Evolutionary conservation across 768 basidiomycete genomes (phyloP).

Genomic region (Termitomyces sp.): DNA sequence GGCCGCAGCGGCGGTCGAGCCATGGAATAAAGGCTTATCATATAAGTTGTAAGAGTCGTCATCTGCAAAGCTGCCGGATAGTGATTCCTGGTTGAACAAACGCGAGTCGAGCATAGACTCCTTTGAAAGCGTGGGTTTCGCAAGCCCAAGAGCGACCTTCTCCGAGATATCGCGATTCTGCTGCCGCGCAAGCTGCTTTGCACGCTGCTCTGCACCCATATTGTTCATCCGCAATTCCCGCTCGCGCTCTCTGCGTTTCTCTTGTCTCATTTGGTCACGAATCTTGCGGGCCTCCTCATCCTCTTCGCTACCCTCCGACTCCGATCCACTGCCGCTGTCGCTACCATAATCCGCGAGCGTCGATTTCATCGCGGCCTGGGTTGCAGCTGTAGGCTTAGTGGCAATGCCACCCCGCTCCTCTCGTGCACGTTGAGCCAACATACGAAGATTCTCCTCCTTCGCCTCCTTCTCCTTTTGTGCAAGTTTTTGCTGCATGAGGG

Average conservation of each 20-base stretch:
- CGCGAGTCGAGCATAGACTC: conserved; percentile 97
- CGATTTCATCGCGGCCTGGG: conserved; percentile 66
- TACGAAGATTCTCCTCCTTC: conserved; percentile 93
- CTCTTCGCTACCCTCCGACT: conserved; percentile 53
- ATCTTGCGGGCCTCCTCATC: conserved; percentile 84
- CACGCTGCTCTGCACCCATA: conserved; percentile 96
- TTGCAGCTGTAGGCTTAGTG: conserved; percentile 60
- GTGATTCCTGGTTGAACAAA: conserved; percentile 93
- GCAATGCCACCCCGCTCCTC: conserved; percentile 87
- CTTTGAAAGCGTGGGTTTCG: conserved; percentile 93
- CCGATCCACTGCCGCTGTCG: conserved; percentile 60
- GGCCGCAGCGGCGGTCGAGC: conserved; percentile 96
- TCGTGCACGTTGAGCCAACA: conserved; percentile 91
- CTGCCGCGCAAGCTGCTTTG: conserved; percentile 91
- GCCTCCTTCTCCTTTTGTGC: conserved; percentile 96
- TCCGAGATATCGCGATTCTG: conserved; percentile 99
- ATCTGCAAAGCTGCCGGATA: conserved; percentile 76
- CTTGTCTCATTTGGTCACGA: conserved; percentile 84
- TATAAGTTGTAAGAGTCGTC: conserved; percentile 95
- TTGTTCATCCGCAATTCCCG: conserved; percentile 98
- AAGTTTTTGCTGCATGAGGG: conserved; percentile 98
- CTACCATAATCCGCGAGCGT: conserved; percentile 84
- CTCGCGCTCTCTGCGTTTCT: conserved; percentile 92
- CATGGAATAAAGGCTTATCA: conserved; percentile 93
- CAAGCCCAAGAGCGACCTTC: conserved; percentile 95